These are phyloP conservation scores for Rhodomyrtus tomentosa DNA, from an alignment of 345 rosid genomes.

Conservation along the genomic window DNA sequence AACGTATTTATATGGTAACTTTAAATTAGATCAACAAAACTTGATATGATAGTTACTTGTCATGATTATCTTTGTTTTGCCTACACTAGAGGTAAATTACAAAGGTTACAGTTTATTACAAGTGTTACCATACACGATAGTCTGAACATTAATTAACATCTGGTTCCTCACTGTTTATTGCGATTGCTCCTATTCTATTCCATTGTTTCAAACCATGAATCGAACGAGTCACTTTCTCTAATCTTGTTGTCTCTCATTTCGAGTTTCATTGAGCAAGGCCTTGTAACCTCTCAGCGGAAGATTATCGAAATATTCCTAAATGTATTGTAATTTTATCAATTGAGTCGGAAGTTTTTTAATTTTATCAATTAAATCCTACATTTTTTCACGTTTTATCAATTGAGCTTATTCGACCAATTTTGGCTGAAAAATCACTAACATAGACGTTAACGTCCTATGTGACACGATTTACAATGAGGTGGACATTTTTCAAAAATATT, in stretches of 20 bases:
- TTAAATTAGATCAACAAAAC: background rate
- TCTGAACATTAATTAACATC: background rate
- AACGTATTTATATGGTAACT: background rate
- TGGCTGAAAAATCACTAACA: too few species aligned
- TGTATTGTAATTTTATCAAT: too few species aligned
- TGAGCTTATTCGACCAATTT: too few species aligned
- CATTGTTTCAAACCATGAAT: background rate
- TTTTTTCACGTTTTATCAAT: too few species aligned
- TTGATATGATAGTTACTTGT: background rate
- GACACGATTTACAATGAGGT: too few species aligned
- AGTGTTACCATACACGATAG: background rate
- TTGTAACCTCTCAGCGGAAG: background rate
- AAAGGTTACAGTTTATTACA: background rate
- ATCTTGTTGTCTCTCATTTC: background rate
- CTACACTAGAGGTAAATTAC: background rate
- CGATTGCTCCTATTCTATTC: background rate
- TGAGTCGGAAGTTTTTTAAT: too few species aligned
- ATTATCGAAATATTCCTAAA: too few species aligned
- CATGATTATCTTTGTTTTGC: background rate
- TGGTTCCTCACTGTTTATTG: background rate
- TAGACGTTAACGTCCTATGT: too few species aligned
- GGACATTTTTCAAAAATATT: too few species aligned
- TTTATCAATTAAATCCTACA: too few species aligned
- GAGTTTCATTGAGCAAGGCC: background rate
- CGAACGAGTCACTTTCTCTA: background rate